These are phyloP conservation scores for Sugiyamaella qingdaonensis DNA, from an alignment of 805 yeast species.

Conservation along the genomic window DNA sequence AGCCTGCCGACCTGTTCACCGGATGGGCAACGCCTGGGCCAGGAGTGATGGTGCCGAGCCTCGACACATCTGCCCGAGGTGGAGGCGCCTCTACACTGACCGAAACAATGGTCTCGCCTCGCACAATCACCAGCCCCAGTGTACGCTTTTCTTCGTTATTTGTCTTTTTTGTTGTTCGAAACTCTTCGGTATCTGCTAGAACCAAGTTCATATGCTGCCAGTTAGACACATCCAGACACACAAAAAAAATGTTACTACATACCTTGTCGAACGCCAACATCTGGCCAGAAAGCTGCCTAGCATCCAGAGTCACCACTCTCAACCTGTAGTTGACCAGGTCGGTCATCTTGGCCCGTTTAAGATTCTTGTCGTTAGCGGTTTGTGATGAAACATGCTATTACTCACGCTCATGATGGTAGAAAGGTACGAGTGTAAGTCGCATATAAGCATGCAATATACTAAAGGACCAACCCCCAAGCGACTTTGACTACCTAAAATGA, in stretches of 20 bases:
- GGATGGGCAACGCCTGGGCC: conserved; percentile 35
- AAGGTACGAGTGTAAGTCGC: background rate
- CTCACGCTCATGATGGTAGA: conserved; percentile 1
- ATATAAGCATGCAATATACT: background rate
- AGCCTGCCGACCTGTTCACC: conserved; percentile 30
- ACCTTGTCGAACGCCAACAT: conserved; percentile 79
- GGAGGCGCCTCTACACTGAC: conserved; percentile 66
- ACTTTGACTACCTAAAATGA: background rate
- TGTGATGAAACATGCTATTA: background rate
- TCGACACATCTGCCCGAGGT: conserved; percentile 36
- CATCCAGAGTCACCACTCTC: conserved; percentile 70
- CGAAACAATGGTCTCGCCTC: conserved; percentile 85
- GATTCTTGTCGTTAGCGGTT: conserved; percentile 17
- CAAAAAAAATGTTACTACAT: background rate
- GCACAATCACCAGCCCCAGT: conserved; percentile 73
- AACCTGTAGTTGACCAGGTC: conserved; percentile 72
- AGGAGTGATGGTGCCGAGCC: conserved; percentile 30
- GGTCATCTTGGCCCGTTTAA: conserved; percentile 49
- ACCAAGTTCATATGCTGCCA: conserved; percentile 71
- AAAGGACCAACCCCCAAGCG: background rate
- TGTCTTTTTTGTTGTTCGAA: conserved; percentile 65
- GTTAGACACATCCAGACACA: background rate
- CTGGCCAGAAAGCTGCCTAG: conserved; percentile 72
- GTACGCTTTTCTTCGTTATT: conserved; percentile 61
- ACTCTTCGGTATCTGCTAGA: conserved; percentile 78